Evolutionary conservation across 2,329 filamentous ascomycete species (phyloP).

Genomic region (Neocucurbitaria cava): DNA sequence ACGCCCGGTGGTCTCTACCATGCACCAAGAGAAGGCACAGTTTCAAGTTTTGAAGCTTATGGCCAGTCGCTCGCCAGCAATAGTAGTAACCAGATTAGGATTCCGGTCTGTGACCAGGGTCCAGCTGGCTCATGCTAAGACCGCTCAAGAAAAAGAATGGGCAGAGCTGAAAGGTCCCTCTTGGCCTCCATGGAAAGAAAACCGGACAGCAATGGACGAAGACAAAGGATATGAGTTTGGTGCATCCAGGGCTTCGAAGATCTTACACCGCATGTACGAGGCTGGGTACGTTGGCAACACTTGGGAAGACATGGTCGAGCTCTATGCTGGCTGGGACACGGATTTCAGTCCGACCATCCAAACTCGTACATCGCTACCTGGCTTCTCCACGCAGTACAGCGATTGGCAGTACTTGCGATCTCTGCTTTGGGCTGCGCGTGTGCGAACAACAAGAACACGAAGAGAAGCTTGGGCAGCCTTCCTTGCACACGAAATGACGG

Average conservation of each 20-base stretch:
- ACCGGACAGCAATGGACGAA: conserved; percentile 66
- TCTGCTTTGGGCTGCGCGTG: conserved; percentile 63
- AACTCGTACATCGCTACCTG: conserved; percentile 56
- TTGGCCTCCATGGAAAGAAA: conserved; percentile 72
- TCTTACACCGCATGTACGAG: conserved; percentile 64
- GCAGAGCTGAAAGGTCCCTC: conserved; percentile 65
- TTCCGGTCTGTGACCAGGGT: conserved; percentile 63
- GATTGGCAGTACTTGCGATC: conserved; percentile 20
- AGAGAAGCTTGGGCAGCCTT: conserved; percentile 72
- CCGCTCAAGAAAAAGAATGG: conserved; percentile 62
- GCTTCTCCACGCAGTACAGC: conserved; percentile 8
- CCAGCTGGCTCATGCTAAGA: conserved; percentile 67
- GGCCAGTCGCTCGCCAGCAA: conserved; percentile 60
- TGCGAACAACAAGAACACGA: conserved; percentile 65
- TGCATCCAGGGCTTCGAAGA: conserved; percentile 62
- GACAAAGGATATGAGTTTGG: conserved; percentile 63
- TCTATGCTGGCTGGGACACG: conserved; percentile 68
- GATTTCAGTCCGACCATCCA: conserved; percentile 70
- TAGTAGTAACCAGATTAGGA: conserved; percentile 64
- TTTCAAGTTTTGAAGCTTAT: conserved; percentile 65
- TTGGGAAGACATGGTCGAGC: conserved; percentile 62
- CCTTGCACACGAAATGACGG: conserved; percentile 60
- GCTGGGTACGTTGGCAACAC: conserved; percentile 61
- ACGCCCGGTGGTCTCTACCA: conserved; percentile 57
- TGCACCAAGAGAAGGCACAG: conserved; percentile 63